Base-by-base conservation (phyloP, 768 basidiomycete genomes). In the Lactarius hengduanensis region DNA sequence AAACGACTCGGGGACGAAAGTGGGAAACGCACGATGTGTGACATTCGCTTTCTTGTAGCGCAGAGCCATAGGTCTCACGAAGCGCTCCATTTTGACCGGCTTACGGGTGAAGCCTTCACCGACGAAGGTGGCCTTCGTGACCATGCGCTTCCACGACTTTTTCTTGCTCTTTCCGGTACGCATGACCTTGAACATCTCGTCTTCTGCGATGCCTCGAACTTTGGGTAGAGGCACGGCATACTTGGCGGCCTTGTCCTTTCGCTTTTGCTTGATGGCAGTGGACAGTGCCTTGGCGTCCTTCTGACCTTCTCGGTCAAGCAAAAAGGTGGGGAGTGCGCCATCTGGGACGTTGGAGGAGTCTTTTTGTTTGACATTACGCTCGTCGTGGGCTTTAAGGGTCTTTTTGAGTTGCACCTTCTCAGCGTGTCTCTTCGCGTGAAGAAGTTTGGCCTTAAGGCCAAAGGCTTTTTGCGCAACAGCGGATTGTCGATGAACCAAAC, bases 141-240 rank as follows among this genome's bases (percentile, higher is more conserved):
- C 92, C 95, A 98, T 98, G 71, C 95, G 87, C 80, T 99, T 99
- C 97, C 97, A 99, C 20, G 91, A 84, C 78, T 98, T 99, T 74
- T 85, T 88, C 80, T 94, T 97, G 75, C 85, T 91, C 81, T 98
- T 98, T 63, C 97, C 97, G 1, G 96, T 95, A 82, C 94, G 93
- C 83, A 99, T 81, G 36, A 99, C 97, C 82, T 96, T 98, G 84
- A 99, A 99, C 91, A 95, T 97, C 82, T 99, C 97, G 73, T 98
- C 97, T 77, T 99, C 97, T 18, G 96, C 96, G 72, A 99, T 98
- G 22, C 97, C 97, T 66, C 96, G 82, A 61, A 99, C 97, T 79
- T 94, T 96, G 58, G 97, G 97, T 68, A 99, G 76, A 5, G 97
- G 97, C 2, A 99, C 97, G 20, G 95, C 87, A 78, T 93, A 99